Evolutionary conservation across 163 green algal species (phyloP).

Genomic region (Scenedesmus sp.): DNA sequence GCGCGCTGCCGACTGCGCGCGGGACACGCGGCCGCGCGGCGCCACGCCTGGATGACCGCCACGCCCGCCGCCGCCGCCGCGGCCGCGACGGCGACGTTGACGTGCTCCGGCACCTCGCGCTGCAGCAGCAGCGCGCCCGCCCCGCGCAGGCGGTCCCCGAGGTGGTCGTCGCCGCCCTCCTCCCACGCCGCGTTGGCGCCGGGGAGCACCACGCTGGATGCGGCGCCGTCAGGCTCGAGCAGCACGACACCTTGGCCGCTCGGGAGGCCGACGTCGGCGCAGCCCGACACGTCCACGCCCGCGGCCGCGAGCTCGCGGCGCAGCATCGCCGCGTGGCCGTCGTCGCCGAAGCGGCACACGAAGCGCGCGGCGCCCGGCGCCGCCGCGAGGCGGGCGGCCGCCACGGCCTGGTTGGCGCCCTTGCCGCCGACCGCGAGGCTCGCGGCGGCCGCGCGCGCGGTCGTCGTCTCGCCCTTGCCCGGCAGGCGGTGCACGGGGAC

Average conservation of each 20-base stretch:
- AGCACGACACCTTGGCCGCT: conserved; percentile 21
- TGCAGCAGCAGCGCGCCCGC: conserved; percentile 61
- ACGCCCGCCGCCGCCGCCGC: conserved; percentile 54
- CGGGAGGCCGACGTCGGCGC: background rate
- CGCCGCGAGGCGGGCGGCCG: conserved; percentile 26
- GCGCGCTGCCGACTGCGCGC: too few relatives aligned
- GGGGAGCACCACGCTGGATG: conserved; percentile 34
- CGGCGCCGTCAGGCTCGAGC: conserved; percentile 37
- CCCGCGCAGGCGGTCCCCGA: background rate
- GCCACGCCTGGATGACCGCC: conserved; percentile 57
- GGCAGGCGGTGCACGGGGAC: conserved; percentile 36
- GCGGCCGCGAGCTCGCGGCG: conserved; percentile 19
- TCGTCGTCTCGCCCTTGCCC: conserved; percentile 15
- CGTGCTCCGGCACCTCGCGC: conserved; percentile 75
- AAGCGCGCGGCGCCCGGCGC: background rate
- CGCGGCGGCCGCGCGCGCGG: background rate
- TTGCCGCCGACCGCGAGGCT: conserved; percentile 33
- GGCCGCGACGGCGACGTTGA: conserved; percentile 70
- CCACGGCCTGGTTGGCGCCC: conserved; percentile 42
- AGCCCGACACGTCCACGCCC: conserved; percentile 22
- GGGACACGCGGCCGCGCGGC: too few relatives aligned
- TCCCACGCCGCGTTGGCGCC: conserved; percentile 34
- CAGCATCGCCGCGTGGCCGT: conserved; percentile 15
- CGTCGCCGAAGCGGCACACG: conserved; percentile 34
- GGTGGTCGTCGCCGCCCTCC: background rate